A percentile compares a stretch with the other conserved stretches of the same genome.
Evolutionary conservation across 169 alveolate species (phyloP).

Genomic region (Eimeria falciformis): DNA sequence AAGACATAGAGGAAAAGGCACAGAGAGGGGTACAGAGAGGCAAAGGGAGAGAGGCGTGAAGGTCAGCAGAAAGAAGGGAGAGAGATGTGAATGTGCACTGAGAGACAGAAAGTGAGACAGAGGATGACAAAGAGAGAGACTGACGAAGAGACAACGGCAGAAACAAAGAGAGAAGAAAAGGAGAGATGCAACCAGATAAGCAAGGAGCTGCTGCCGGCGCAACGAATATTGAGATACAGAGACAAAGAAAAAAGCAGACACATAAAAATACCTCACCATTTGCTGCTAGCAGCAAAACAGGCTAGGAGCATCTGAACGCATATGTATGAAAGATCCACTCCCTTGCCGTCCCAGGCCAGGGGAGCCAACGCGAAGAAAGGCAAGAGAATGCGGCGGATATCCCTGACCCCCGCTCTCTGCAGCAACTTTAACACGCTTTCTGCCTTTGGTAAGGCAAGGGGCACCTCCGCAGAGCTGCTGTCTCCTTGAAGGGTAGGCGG

Average conservation of each 20-base stretch:
- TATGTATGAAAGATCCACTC: neutral
- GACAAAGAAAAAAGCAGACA: too few relatives aligned
- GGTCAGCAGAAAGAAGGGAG: too few relatives aligned
- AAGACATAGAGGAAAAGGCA: too few relatives aligned
- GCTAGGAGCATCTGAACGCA: neutral
- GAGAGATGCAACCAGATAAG: neutral
- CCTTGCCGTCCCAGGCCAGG: neutral
- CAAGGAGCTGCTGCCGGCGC: too few relatives aligned
- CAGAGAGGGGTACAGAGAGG: too few relatives aligned
- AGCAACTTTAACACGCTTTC: neutral
- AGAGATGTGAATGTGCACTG: too few relatives aligned
- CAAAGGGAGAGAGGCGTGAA: too few relatives aligned
- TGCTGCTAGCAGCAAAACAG: conserved; percentile 10
- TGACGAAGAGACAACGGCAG: neutral
- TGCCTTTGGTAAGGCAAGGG: neutral
- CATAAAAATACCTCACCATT: conserved; percentile 5
- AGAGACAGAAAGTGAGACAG: too few relatives aligned
- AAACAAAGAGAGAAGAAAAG: neutral
- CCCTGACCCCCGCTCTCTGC: neutral
- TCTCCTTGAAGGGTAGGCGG: neutral
- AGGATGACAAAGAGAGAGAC: too few relatives aligned
- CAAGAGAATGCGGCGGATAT: neutral
- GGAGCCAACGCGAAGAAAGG: conserved; percentile 51
- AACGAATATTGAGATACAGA: too few relatives aligned
- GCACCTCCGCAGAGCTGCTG: neutral